A percentile compares a stretch with the other conserved stretches of the same genome.
These are phyloP conservation scores for Globisporangium nagaii DNA, from an alignment of 352 stramenopile genomes.

Conservation along the genomic window DNA sequence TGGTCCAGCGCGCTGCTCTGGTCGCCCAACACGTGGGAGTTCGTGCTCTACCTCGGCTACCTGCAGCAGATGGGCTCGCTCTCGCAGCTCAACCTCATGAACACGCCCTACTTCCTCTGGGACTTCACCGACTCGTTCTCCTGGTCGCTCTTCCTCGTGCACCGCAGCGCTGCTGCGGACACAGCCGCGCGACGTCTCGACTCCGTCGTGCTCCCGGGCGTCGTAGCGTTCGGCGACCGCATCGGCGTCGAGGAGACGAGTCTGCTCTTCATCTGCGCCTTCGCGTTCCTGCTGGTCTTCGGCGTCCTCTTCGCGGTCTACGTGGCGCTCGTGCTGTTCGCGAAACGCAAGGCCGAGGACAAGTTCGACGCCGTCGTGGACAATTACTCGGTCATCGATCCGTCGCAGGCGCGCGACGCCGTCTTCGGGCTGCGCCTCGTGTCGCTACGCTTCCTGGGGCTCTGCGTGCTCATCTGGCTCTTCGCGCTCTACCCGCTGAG, in stretches of 20 bases:
- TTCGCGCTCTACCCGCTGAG: constrained; percentile 58
- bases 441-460: constrained; percentile 51
- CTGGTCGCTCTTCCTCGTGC: constrained; percentile 62
- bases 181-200: constrained; percentile 31
- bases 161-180: constrained; percentile 2
- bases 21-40: constrained; percentile 76
- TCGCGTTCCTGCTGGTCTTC: constrained; percentile 43
- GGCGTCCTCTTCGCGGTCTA: constrained; percentile 30
- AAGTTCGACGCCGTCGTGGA: constrained; percentile 35
- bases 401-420: background rate
- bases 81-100: constrained; percentile 52
- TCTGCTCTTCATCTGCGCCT: constrained; percentile 28
- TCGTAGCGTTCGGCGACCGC: constrained; percentile 53
- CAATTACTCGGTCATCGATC: constrained; percentile 21
- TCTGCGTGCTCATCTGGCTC: constrained; percentile 61
- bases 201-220: constrained; percentile 40
- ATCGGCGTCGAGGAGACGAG: constrained; percentile 42
- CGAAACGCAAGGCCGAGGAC: constrained; percentile 50
- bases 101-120: constrained; percentile 60
- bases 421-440: constrained; percentile 46
- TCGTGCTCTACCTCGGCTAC: constrained; percentile 55
- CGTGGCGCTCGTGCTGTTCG: constrained; percentile 42
- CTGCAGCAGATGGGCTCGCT: constrained; percentile 65
- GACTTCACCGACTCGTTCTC: constrained; percentile 68
- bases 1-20: constrained; percentile 34